Conservation (phyloP, 2,329 filamentous ascomycete species). For the Talaromyces rugulosus region DNA sequence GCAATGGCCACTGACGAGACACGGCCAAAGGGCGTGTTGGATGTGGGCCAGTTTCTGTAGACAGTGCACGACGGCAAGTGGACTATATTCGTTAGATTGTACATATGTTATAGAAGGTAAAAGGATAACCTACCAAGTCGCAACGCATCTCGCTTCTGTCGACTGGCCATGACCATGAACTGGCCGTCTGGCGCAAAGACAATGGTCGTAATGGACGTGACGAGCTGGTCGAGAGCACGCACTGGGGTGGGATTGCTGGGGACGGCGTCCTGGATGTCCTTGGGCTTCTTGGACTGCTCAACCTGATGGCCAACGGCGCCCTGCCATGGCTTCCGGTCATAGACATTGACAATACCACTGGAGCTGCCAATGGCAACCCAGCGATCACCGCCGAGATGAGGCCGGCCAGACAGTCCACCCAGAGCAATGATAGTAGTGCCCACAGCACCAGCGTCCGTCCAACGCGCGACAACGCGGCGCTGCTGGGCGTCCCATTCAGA, state of each 20-base stretch:
- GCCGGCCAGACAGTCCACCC: conserved; percentile 48
- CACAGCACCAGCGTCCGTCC: conserved; percentile 86
- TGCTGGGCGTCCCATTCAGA: conserved; percentile 77
- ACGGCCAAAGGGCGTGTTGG: conserved; percentile 79
- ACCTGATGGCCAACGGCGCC: conserved; percentile 32
- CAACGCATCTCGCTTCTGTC: conserved; percentile 83
- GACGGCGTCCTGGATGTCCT: conserved; percentile 44
- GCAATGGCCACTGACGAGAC: conserved; percentile 72
- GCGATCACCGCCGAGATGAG: conserved; percentile 64
- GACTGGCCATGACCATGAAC: conserved; percentile 78
- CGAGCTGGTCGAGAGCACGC: conserved; percentile 76
- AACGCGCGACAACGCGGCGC: conserved; percentile 69
- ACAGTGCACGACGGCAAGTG: conserved; percentile 91
- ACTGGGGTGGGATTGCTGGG: conserved; percentile 67
- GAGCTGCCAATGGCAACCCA: conserved; percentile 87
- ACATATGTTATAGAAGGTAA: not conserved
- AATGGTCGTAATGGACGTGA: conserved; percentile 75
- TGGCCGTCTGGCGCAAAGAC: conserved; percentile 86
- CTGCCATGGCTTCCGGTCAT: conserved; percentile 70
- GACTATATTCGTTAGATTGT: conserved; percentile 29
- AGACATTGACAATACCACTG: conserved; percentile 87
- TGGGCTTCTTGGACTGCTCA: conserved; percentile 13
- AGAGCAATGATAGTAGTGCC: conserved; percentile 78
- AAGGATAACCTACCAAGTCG: conserved; percentile 50
- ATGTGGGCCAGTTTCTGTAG: conserved; percentile 95